A percentile compares a stretch with the other conserved stretches of the same genome.
phyloP scores from a whole-genome alignment of 73 alveolate species.

The Paramecium octaurelia region DNA sequence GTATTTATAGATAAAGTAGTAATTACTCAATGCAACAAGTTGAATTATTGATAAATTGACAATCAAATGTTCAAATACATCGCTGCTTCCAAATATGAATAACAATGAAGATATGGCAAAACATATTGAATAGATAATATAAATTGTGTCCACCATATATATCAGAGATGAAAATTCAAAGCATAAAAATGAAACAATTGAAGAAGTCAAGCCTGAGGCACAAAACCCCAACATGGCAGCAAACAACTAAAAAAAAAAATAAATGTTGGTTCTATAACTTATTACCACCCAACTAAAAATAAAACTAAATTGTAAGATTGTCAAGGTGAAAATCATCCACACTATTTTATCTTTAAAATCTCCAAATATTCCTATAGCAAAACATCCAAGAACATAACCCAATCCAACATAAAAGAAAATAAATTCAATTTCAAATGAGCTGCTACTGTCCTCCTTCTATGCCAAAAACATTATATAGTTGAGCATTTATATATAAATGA shows the following conservation, averaged over 20 bases:
- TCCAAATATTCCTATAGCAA: slow-evolving; percentile 20
- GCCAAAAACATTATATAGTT: not conserved
- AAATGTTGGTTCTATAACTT: not conserved
- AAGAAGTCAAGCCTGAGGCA: not conserved
- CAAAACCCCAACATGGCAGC: slow-evolving; percentile 43
- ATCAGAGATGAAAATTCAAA: not conserved
- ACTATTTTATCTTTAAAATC: slow-evolving; percentile 34
- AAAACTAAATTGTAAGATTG: not conserved
- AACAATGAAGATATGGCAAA: not conserved
- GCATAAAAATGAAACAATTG: not conserved
- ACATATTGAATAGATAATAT: not conserved
- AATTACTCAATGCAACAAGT: not conserved
- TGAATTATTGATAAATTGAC: not conserved
- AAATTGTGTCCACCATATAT: slow-evolving; percentile 16
- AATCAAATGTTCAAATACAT: not conserved
- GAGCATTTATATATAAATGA: not conserved
- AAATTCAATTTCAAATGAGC: not conserved
- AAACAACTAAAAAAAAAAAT: not conserved
- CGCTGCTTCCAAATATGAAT: not conserved
- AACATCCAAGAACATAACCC: slow-evolving; percentile 34
- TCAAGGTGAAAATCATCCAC: not conserved
- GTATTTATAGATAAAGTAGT: not conserved
- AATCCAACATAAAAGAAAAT: slow-evolving; percentile 27
- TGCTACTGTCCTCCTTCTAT: not conserved
- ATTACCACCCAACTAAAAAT: slow-evolving; percentile 2